Evolutionary conservation across 768 basidiomycete species (phyloP), one percentile per base, ranked within the genome.

Genomic region (Gelatoporia subvermispora): DNA sequence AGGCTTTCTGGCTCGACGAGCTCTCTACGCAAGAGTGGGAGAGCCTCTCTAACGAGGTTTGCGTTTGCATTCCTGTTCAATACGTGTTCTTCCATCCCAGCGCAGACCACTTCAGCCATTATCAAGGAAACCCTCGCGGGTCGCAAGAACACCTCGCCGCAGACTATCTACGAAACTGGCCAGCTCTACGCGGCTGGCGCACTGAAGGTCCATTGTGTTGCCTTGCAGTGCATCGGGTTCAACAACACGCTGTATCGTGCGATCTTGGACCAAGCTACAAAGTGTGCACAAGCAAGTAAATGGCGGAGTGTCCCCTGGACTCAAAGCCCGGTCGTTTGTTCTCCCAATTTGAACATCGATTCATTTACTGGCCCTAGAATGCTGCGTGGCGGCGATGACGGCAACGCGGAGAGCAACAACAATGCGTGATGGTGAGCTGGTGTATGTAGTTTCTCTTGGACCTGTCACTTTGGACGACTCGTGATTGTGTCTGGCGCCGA

Each of bases 171-270:
- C 67, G 88, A 90, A 62, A 80, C 78, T 0, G 68, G 72, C 1
- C 87, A 90, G 60, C 75, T 89, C 25, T 90, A 88, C 60, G 71
- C 75, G 4, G 82, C 72, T 1, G 87, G 88, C 2, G 87, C 86
- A 21, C 73, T 90, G 41, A 82, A 78, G 52, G 77, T 86, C 20
- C 83, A 82, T 13, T 89, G 86, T 55, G 67, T 90, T 48, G 88
- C 78, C 3, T 67, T 90, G 41, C 84, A 85, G 54, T 90, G 88
- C 61, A 74, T 87, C 44, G 84, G 87, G 2, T 90, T 89, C 73
- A 87, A 80, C 64, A 73, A 79, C 48, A 65, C 67, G 24, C 69
- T 88, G 57, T 89, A 88, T 62, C 72, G 72, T 39, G 74, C 77
- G 11, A 68, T 88, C 31, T 69, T 88, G 39, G 84, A 85, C 35